Conservation (phyloP, 73 alveolate genomes). For the Blepharisma japonicum region DNA sequence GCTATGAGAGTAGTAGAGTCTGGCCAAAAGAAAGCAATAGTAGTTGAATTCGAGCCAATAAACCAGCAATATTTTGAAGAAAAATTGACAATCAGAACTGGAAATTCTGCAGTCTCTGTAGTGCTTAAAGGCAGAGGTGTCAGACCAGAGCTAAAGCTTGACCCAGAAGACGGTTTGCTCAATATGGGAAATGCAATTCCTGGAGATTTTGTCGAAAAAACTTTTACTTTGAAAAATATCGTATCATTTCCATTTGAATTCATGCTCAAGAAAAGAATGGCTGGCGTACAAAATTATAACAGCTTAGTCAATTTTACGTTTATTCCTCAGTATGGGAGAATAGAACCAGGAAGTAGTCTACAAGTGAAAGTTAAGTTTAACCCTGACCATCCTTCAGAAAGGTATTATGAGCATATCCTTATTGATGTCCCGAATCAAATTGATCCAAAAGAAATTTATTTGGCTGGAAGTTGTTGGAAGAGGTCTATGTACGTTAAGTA, state of each 20-base stretch:
- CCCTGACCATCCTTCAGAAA: conserved; percentile 87
- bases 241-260: conserved; percentile 85
- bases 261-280: conserved; percentile 60
- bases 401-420: conserved; percentile 80
- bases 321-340: conserved; percentile 88
- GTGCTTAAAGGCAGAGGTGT: conserved; percentile 92
- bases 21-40: conserved; percentile 76
- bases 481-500: conserved; percentile 85
- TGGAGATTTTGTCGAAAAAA: conserved; percentile 82
- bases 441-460: conserved; percentile 75
- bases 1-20: conserved; percentile 89
- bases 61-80: conserved; percentile 87
- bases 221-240: conserved; percentile 76
- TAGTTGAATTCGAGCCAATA: conserved; percentile 90
- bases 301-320: conserved; percentile 79
- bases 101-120: conserved; percentile 81
- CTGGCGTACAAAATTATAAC: conserved; percentile 79
- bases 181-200: conserved; percentile 79
- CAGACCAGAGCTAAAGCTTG: conserved; percentile 89
- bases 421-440: conserved; percentile 92
- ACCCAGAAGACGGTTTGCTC: conserved; percentile 81
- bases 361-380: conserved; percentile 73
- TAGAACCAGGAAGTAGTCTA: conserved; percentile 73
- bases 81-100: conserved; percentile 72
- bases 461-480: conserved; percentile 88